Base-by-base conservation (phyloP, 441 rosid genomes). In the Euphorbia corollata region DNA sequence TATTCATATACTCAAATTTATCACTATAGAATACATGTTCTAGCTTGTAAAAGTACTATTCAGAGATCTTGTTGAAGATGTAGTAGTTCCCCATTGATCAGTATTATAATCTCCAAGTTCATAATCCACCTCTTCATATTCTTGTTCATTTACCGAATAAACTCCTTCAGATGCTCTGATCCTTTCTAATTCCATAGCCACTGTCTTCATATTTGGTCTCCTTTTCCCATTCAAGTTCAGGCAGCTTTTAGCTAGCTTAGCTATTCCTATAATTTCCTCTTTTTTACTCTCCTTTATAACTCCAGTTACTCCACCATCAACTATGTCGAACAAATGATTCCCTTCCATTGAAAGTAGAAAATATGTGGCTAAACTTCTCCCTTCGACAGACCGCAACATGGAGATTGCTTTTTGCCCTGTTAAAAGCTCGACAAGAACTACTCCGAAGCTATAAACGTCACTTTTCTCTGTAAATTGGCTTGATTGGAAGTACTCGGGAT, bases 391-490 rank as follows among this genome's bases (percentile, higher is more conserved):
- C 4, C 38, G 3, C 2, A 15, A 4, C 1, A 32, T 30, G 9
- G 65, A 69, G 15, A 69, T 61, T 4, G 67, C 54, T 32, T 60
- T 69, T 69, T 62, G 39, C 3, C 72, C 72, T 0, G 67, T 61
- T 24, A 69, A 39, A 20, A 69, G 67, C 72, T 69, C 72, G 0
- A 53, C 61, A 16, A 69, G 61, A 8, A 69, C 67, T n/a, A 69
- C 72, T 10, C 71, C 71, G 8, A 59, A 68, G 32, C 71, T 68
- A 16, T 68, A 68, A 30, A 68, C 71, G 60, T 68, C 65, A 13
- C 72, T 69, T 8, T 69, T 69, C 2, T 48, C 32, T 27, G 32
- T 27, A 27, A 27, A 27, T 27, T 27, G 32, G 32, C 32, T 27
- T 27, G 32, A 27, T 16, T 69, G 72, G 61, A 69, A 61, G 36